Base-by-base conservation (phyloP, 1,284 basidiomycete genomes). In the Cryptococcus amylolentus region DNA sequence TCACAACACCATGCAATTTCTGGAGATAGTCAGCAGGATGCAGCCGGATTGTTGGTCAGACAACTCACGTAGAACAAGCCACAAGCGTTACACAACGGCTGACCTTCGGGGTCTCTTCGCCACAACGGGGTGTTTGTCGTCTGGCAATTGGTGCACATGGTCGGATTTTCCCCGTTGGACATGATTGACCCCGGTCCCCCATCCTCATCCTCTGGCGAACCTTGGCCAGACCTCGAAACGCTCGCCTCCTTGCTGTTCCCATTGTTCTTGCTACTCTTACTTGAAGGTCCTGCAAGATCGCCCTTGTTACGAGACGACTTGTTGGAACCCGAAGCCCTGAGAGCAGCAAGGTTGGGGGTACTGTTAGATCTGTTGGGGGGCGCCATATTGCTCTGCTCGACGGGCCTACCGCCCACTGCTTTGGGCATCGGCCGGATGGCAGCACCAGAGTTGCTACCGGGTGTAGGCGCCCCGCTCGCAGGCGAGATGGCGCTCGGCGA, bases 101-200 rank as follows among this genome's bases (percentile, higher is more conserved):
- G 91, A 26, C 93, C 93, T 63, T 97, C 92, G 1, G 92, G 90
- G 79, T 97, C 92, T 64, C 94, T 82, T 72, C 93, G 84, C 93
- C 93, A 97, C 54, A 97, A 79, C 1, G 93, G 93, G 42, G 93
- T 97, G 74, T 92, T 97, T 31, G 90, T 95, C 52, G 94, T 97
- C 69, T 90, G 86, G 77, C 93, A 97, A 73, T 97, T 97, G 12
- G 89, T 92, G 75, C 93, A 97, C 28, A 89, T 81, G 1, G 91
- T 97, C 5, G 88, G 87, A 6, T 82, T 72, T 54, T 89, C 89
- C 31, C 81, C 82, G 42, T 56, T 63, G 9, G 63, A 62, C 35
- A 71, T 66, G 42, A 70, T 63, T 10, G 65, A 63, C 13, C 68
- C 65, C 45, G 56, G 48, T 27, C 58, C 47, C 3, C 23, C 49